Evolutionary conservation across 805 yeast species (phyloP), one percentile per base, ranked within the genome.

Genomic region (Monosporozyma yasuniensis): DNA sequence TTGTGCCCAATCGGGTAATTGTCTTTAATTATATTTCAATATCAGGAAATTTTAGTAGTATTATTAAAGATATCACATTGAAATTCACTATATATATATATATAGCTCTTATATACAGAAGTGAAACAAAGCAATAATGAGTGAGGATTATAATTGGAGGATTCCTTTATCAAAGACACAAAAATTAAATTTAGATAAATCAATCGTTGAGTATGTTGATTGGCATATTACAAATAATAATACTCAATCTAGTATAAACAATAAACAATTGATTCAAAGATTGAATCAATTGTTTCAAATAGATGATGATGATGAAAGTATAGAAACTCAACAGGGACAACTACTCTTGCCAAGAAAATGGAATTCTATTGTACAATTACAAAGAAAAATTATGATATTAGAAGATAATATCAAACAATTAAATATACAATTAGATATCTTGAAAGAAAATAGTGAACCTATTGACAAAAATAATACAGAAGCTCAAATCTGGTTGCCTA

Each of bases 291-390:
- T 22, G 18, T 44, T 30, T 12, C 16, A 44, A 30, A 19, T 38
- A 30, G 8, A 19, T 3, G 23, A 27, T 14, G 30, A 10, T 4
- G 43, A 41, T 2, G 23, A 9, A 5, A 18, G 7, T 19, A 4
- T 8, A 14, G 6, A 19, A 38, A 18, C 19, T 38, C 5, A 21
- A 5, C 19, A 3, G 21, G 41, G 37, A 5, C 46, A 44, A 23
- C 18, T 54, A 18, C 21, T 58, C 9, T 47, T 60, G n/a, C 62
- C 62, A 2, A 54, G 83, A 66, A 90, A 89, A 68, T 90, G 97
- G 97, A 74, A 83, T 0, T 82, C 95, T 0, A 91, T 90, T 3
- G 73, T 87, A 30, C 71, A 96, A 44, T 71, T 91, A 28, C 96
- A 91, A 66, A 77, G 81, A 54, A 76, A 79, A 58, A 81, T 83